Percentiles rank a stretch among this genome's conserved stretches.
These are phyloP conservation scores for Bidens hawaiensis DNA, from an alignment of 140 eudicot genomes.

Conservation along the genomic window DNA sequence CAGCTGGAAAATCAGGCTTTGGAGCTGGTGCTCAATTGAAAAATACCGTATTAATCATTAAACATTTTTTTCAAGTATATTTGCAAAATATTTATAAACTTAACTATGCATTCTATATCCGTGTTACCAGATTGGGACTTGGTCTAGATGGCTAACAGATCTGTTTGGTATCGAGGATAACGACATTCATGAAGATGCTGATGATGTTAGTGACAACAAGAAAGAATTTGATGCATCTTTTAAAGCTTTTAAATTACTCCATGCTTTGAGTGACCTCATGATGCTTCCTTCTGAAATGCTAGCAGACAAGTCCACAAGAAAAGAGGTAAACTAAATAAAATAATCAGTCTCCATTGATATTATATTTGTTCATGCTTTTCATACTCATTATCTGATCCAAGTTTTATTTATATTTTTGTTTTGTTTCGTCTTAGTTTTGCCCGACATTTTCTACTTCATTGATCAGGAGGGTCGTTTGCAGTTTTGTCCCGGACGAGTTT, in stretches of 20 bases:
- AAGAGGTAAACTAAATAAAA: conserved; percentile 63
- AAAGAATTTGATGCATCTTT: conserved; percentile 41
- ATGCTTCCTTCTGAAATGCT: conserved; percentile 98
- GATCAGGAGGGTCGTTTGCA: conserved; percentile 63
- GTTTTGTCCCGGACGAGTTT: conserved; percentile 89
- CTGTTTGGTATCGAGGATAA: conserved; percentile 64
- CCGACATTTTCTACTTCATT: conserved; percentile 63
- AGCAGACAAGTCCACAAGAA: conserved; percentile 68
- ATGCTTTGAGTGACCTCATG: conserved; percentile 93
- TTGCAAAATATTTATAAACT: neutral
- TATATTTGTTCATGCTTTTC: neutral
- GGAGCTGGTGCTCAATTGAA: conserved; percentile 89
- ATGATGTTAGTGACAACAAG: conserved; percentile 24
- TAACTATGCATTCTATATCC: neutral
- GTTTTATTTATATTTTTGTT: neutral
- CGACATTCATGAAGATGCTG: conserved; percentile 40
- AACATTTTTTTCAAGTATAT: neutral
- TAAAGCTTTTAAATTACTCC: conserved; percentile 79
- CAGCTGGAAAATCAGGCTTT: conserved; percentile 72
- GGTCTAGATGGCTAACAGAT: conserved; percentile 89
- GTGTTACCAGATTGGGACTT: conserved; percentile 59
- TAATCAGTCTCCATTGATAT: neutral
- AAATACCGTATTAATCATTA: conserved; percentile 63
- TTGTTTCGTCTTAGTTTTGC: conserved; percentile 56
- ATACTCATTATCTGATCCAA: neutral